phyloP scores from a whole-genome alignment of 768 basidiomycete species.

The Suillus discolor region DNA sequence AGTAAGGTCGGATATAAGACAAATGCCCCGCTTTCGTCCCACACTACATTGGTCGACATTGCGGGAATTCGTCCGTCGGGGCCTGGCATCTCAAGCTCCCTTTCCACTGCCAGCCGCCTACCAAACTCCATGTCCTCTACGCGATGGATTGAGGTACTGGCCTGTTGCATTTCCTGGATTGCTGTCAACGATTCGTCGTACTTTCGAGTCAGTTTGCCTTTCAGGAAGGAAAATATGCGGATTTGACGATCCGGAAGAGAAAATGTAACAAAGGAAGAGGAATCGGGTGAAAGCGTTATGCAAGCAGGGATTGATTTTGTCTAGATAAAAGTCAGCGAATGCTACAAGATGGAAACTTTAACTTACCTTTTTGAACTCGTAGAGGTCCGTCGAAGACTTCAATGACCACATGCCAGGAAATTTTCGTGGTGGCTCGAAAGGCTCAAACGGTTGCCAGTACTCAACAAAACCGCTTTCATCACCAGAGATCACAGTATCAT shows the following conservation, averaged over 20 bases:
- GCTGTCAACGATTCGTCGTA: conserved; percentile 95
- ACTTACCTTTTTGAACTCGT: conserved; percentile 95
- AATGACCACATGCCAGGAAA: conserved; percentile 83
- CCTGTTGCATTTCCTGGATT: conserved; percentile 98
- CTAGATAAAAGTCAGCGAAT: conserved; percentile 41
- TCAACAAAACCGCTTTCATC: conserved; percentile 96
- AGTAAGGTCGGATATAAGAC: conserved; percentile 91
- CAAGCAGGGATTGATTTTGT: conserved; percentile 91
- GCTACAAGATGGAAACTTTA: neutral
- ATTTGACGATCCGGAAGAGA: conserved; percentile 94
- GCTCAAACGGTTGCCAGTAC: conserved; percentile 92
- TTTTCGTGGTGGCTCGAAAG: conserved; percentile 81
- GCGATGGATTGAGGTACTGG: conserved; percentile 87
- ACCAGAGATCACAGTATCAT: conserved; percentile 90
- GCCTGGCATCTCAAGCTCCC: conserved; percentile 84
- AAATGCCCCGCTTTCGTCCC: conserved; percentile 98
- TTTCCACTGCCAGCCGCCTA: conserved; percentile 89
- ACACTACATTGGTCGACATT: conserved; percentile 87
- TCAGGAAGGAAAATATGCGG: conserved; percentile 89
- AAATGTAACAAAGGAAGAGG: conserved; percentile 88
- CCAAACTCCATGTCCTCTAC: conserved; percentile 99
- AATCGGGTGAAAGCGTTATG: conserved; percentile 88
- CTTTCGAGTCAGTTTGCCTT: conserved; percentile 86
- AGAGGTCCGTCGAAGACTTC: conserved; percentile 91
- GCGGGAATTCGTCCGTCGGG: conserved; percentile 73